A percentile compares a stretch with the other conserved stretches of the same genome.
Evolutionary conservation across 148 eudicot species (phyloP).

Genomic region (Arbutus unedo): DNA sequence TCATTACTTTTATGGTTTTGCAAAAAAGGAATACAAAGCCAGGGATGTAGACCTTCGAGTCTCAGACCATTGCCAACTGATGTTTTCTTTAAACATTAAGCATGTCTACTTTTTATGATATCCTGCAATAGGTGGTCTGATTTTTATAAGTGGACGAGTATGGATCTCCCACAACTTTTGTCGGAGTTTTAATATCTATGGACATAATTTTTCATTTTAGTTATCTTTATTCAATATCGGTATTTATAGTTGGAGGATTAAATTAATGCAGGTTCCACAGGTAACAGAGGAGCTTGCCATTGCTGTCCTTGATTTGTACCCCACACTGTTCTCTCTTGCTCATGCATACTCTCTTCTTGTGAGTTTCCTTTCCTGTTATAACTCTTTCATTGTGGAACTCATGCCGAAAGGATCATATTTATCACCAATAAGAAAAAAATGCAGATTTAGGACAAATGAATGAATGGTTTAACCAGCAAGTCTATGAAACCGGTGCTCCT

Average conservation of each 20-base stretch:
- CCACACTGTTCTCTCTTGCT: conserved; percentile 73
- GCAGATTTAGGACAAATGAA: neutral
- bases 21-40: neutral
- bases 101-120: neutral
- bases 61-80: neutral
- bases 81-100: neutral
- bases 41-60: neutral
- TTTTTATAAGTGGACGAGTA: neutral
- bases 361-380: conserved; percentile 29
- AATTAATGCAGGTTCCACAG: conserved; percentile 72
- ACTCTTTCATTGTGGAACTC: neutral
- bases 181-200: neutral
- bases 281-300: conserved; percentile 85
- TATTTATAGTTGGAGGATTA: neutral
- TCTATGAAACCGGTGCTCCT: neutral
- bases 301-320: conserved; percentile 81
- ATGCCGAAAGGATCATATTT: neutral
- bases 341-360: conserved; percentile 81
- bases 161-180: neutral
- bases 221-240: neutral
- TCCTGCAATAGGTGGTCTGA: neutral
- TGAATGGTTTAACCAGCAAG: neutral
- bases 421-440: no score
- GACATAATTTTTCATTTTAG: neutral
- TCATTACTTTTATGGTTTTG: neutral